These are phyloP conservation scores for Pichia sp. DNA, from an alignment of 1,139 yeast genomes.

Conservation along the genomic window DNA sequence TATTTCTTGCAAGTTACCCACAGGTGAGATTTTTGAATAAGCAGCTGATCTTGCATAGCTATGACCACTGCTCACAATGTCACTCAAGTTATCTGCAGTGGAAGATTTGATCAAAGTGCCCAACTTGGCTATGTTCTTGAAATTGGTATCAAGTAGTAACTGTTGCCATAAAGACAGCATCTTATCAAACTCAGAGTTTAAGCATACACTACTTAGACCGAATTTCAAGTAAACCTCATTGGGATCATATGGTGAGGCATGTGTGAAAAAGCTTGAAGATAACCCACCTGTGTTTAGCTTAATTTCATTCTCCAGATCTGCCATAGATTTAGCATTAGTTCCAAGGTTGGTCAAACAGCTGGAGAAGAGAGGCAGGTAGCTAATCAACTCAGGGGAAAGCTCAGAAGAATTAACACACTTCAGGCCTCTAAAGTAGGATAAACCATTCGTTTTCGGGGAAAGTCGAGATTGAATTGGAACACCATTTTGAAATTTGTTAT, in stretches of 20 bases:
- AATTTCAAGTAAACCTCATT: slow-evolving; percentile 46
- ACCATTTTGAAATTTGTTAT: slow-evolving; percentile 32
- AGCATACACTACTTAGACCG: slow-evolving; percentile 64
- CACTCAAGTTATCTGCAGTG: slow-evolving; percentile 74
- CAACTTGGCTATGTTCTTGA: slow-evolving; percentile 66
- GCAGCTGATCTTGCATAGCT: slow-evolving; percentile 72
- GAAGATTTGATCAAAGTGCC: slow-evolving; percentile 67
- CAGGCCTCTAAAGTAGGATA: slow-evolving; percentile 66
- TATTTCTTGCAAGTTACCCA: slow-evolving; percentile 58
- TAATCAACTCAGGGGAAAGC: slow-evolving; percentile 58
- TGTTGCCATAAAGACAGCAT: slow-evolving; percentile 67
- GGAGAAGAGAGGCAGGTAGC: slow-evolving; percentile 71
- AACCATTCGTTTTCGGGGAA: slow-evolving; percentile 58
- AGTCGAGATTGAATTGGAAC: slow-evolving; percentile 28
- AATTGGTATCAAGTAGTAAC: slow-evolving; percentile 65
- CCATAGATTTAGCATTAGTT: slow-evolving; percentile 63
- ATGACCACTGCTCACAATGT: slow-evolving; percentile 85
- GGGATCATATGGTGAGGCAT: slow-evolving; percentile 52
- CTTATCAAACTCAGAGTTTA: slow-evolving; percentile 59
- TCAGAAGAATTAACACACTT: slow-evolving; percentile 36
- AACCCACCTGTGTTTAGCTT: slow-evolving; percentile 84
- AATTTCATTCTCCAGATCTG: slow-evolving; percentile 80
- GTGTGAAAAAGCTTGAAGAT: slow-evolving; percentile 52
- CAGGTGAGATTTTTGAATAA: slow-evolving; percentile 57
- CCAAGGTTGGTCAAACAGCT: slow-evolving; percentile 85